Conservation (phyloP, 176 grass and related monocot species). For the Panicum miliaceum region DNA sequence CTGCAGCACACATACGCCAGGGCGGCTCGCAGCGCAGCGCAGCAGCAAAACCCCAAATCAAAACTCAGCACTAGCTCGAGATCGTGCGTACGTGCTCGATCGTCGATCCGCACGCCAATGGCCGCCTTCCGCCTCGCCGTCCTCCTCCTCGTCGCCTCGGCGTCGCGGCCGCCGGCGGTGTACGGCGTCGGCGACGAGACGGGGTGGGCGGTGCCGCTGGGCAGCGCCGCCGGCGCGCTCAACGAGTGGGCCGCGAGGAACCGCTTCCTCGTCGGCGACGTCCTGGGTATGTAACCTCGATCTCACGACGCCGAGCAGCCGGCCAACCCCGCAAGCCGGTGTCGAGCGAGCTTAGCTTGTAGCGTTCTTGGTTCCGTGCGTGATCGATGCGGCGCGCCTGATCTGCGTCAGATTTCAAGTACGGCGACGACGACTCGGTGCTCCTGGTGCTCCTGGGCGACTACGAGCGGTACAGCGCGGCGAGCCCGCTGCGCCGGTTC, state of each 20-base stretch:
- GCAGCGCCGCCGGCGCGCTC: constrained; percentile 27
- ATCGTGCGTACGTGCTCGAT: background rate
- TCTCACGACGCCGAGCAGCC: background rate
- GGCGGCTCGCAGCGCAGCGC: background rate
- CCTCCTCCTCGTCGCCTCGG: background rate
- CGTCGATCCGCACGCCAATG: constrained; percentile 16
- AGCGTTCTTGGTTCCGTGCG: background rate
- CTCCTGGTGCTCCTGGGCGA: constrained; percentile 40
- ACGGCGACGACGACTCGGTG: constrained; percentile 35
- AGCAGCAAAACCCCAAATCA: background rate
- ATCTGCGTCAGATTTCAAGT: constrained; percentile 47
- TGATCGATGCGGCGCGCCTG: background rate
- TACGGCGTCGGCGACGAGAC: constrained; percentile 40
- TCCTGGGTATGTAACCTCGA: constrained; percentile 38
- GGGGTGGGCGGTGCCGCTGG: constrained; percentile 29
- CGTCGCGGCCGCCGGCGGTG: constrained; percentile 1
- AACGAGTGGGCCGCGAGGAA: constrained; percentile 46
- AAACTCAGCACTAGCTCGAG: background rate
- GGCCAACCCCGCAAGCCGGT: no score
- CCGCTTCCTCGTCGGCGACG: constrained; percentile 53
- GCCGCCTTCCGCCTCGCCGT: constrained; percentile 16
- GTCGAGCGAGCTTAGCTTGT: no score
- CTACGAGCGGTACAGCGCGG: constrained; percentile 48
- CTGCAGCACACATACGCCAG: background rate
- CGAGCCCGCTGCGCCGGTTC: constrained; percentile 22